Base-by-base conservation (phyloP, 2,329 filamentous ascomycete species). In the Thelonectria olida region DNA sequence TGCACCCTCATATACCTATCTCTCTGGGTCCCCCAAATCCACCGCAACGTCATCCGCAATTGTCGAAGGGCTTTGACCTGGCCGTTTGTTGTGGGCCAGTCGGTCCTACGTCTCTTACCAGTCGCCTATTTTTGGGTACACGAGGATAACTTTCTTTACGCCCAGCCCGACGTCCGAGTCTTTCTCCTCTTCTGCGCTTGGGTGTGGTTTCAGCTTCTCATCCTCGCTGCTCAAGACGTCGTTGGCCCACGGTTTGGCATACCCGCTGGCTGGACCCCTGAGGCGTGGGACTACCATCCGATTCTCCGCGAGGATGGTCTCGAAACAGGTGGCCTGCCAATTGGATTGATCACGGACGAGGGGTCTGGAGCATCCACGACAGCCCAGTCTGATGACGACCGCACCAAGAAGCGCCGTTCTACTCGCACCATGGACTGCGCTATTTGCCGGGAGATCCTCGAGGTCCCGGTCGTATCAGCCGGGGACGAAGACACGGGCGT, bases 241-340 rank as follows among this genome's bases (percentile, higher is more conserved):
- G 81, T 98, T 4, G 95, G 96, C 0, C 93, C 95, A 1, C 84
- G 96, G n/a, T 95, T 96, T 79, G 93, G 93, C 55, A 80, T 98
- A 1, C 90, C 89, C 2, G 84, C 86, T 44, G 84, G 86, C 51
- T 90, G 88, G 87, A 80, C 83, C 62, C 85, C 87, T n/a, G 85
- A 88, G 58, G 92, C 91, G 1, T 99, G 97, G 85, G 95, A 99
- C 73, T 99, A 99, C 75, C 95, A 99, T 75, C 95, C 93, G 0
- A 84, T 97, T 3, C 82, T 99, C 20, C 88, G 92, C 25, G 92
- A 93, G 71, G 93, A 97, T 64, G 91, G 89, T 61, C 78, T 92
- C 45, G 92, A 97, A 79, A 88, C 91, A 17, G 92, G 91, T 19
- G 90, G 88, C 1, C 78, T 97, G 64, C 93, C 94, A 0, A 92